Base-by-base conservation (phyloP, 2,329 filamentous ascomycete species). In the Macrophomina tecta region DNA sequence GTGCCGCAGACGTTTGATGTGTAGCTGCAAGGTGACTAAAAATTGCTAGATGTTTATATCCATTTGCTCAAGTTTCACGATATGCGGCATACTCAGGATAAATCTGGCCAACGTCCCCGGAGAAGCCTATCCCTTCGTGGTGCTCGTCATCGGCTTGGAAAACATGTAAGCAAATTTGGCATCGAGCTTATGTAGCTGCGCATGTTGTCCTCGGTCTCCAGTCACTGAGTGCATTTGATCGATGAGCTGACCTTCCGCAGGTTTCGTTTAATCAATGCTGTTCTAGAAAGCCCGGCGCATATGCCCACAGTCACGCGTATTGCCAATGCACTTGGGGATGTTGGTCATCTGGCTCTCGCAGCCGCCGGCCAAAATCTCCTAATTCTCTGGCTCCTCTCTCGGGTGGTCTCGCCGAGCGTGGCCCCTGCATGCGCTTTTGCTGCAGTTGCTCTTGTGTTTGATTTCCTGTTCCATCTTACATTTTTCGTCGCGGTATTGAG, bases 401-500 rank as follows among this genome's bases (percentile, higher is more conserved):
- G 82, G 30, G 75, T 91, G 7, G 90, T 92, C 1, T 89, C 89
- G 4, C 86, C 90, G 0, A 90, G 90, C 56, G 89, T 93, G 3
- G 86, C 88, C 0, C 90, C 89, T 0, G 93, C 94, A 72, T 94
- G 91, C 77, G 86, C 86, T 1, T 94, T 94, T 75, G 89, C 90
- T 3, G 89, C 89, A 2, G 86, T 94, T 62, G 92, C 91, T 0
- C 86, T 92, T 14, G 78, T 91, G 0, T 90, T 94, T 72, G 91
- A 94, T 76, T 90, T 91, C 69, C 88, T 93, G 72, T 93, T 91
- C 73, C 83, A 93, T 28, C 85, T 92, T 7, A 94, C 91, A 0
- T 94, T 93, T 78, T 94, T 94, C 73, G 82, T 93, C 3, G 88
- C 91, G 1, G 90, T 94, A 12, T 81, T 94, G 30, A 93, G 90